Evolutionary conservation across 2,329 filamentous ascomycete genomes (phyloP), one percentile per base, ranked within the genome.

Genomic region (Cladosporium sp.): DNA sequence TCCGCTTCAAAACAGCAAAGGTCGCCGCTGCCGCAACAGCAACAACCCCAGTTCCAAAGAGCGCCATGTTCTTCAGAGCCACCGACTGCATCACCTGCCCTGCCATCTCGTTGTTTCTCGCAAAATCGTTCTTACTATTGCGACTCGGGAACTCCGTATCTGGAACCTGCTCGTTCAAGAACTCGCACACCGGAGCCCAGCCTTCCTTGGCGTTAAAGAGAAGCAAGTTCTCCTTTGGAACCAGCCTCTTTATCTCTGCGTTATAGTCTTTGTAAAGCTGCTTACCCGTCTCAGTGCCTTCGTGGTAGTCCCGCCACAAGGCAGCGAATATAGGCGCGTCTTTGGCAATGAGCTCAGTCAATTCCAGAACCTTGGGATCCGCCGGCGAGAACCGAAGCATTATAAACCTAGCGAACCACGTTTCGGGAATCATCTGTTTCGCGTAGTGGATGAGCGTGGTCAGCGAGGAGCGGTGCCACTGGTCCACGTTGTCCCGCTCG

Each of bases 401-500:
- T n/a, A n/a, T 28, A 18, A 62, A 26, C 23, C 25, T 62, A 3
- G 23, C 59, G 21, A 53, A 14, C 59, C 59, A 54, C 7, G 46
- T 53, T 6, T 26, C 8, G 4, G 46, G 46, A 4, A 62, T 36
- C 28, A 53, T 53, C 30, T 53, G 30, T 16, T 21, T 36, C 3
- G 59, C n/a, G 48, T 53, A 54, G 23, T 21, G 48, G 25, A 60
- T 36, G 18, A 65, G 39, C 3, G 65, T 68, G 5, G 25, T 36
- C 48, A 63, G 51, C n/a, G 54, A 54, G 6, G 59, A 62, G 8
- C 48, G 28, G 39, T 34, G 46, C 43, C 65, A 43, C 56, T 53
- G 49, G n/a, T 67, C 66, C 4, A 65, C 67, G n/a, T 49, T 46
- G 34, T 75, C 72, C 8, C 78, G 71, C 21, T 67, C 67, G 2